Percentiles rank a stretch among this genome's conserved stretches.
Conservation (phyloP, 495 filamentous ascomycete genomes). For the Lophiostoma macrostomum region DNA sequence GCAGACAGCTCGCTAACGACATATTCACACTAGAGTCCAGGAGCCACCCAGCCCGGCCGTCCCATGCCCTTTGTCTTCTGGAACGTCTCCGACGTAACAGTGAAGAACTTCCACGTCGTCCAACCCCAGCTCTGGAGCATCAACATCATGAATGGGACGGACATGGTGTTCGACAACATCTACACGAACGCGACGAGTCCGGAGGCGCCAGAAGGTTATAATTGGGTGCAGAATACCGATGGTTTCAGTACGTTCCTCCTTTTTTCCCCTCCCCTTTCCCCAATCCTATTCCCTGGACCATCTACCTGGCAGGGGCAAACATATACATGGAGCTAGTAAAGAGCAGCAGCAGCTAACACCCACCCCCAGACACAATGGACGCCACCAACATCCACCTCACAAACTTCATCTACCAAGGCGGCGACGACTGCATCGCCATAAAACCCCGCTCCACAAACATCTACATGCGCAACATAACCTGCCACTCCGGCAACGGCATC, state of each 20-base stretch:
- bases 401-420: conserved; percentile 58
- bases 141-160: conserved; percentile 59
- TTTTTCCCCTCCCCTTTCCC: background rate
- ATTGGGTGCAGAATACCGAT: conserved; percentile 61
- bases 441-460: conserved; percentile 57
- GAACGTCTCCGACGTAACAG: conserved; percentile 55
- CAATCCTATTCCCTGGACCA: conserved; percentile 4
- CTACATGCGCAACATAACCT: conserved; percentile 51
- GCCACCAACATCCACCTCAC: conserved; percentile 49
- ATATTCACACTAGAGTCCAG: background rate
- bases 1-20: no score
- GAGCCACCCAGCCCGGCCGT: conserved; percentile 47
- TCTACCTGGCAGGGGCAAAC: no score
- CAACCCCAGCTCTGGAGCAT: conserved; percentile 54
- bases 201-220: conserved; percentile 50
- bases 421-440: conserved; percentile 58
- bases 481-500: conserved; percentile 55
- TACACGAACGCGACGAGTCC: conserved; percentile 49
- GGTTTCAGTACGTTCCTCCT: conserved; percentile 45
- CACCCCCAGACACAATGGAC: conserved; percentile 63
- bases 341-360: no score
- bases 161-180: conserved; percentile 55
- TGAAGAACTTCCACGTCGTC: conserved; percentile 53
- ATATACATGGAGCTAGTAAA: no score
- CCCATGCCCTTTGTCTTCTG: conserved; percentile 62